Base-by-base conservation (phyloP, 1,284 basidiomycete species). In the Ganoderma meredithae region DNA sequence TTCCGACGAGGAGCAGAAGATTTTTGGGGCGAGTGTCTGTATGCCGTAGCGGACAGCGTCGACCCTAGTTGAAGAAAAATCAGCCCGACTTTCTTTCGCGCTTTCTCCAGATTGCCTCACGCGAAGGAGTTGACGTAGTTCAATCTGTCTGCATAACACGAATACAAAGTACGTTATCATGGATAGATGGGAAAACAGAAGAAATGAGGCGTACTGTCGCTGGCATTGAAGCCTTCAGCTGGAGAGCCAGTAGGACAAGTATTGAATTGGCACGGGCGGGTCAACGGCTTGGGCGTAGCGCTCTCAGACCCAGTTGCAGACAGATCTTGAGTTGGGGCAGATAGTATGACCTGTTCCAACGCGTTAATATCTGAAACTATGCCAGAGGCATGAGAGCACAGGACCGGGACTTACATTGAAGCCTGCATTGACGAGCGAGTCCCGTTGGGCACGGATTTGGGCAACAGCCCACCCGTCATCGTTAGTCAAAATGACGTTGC, bases 381-480 rank as follows among this genome's bases (percentile, higher is more conserved):
- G 33, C 9, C 2, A 13, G 43, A 5, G 33, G 13, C 19, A 10
- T 2, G 19, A 13, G 8, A 31, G 31, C 1, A 31, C 27, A 40
- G 8, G 19, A 39, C 12, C 19, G 3, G n/a, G 44, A 39, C 83
- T 9, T 44, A 85, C 85, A 53, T 84, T 72, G 70, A 79, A 84
- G 31, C 83, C 84, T 31, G 79, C 81, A 4, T 73, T 74, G 33
- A 76, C 75, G 44, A 86, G 76, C 0, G 83, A 81, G 22, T 77
- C 72, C 66, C 81, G 82, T 65, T 85, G 81, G 3, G 83, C 83
- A 47, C 85, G 81, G 66, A 86, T 82, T 69, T 84, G 83, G 12
- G 85, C 84, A 1, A 82, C 81, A 0, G 85, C 85, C 85, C 85
- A 87, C 9, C 85, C 84, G 71, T 86, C 85, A 69, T 85, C 85